Percentiles rank a stretch among this genome's conserved stretches.
Conservation (phyloP, 345 rosid genomes). For the Eucalyptus albens region DNA sequence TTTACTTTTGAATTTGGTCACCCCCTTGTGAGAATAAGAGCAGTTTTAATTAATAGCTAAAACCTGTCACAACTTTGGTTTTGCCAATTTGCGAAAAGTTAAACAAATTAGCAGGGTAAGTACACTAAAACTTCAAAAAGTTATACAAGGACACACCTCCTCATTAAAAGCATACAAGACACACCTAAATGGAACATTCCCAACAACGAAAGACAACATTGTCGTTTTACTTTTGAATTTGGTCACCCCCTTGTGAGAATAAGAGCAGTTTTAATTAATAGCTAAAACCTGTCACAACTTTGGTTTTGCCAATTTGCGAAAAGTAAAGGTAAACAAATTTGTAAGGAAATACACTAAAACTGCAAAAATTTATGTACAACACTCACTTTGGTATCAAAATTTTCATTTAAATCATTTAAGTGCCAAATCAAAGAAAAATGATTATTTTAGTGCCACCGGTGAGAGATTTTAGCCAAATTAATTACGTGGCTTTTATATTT, state of each 20-base stretch:
- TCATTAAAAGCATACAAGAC: slow-evolving; percentile 6
- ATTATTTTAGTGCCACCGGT: fast-evolving
- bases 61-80: background rate
- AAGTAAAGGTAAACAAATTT: background rate
- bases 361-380: fast-evolving
- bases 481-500: no score
- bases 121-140: no score
- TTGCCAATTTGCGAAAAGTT: background rate
- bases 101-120: background rate
- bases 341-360: background rate
- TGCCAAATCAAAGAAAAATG: no score
- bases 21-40: background rate
- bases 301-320: background rate
- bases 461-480: no score
- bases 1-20: background rate
- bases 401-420: no score
- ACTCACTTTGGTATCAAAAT: fast-evolving
- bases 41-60: background rate
- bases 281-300: background rate
- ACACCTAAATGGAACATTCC: background rate
- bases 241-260: background rate
- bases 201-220: background rate
- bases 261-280: background rate
- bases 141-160: background rate
- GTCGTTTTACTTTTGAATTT: background rate